Evolutionary conservation across 768 basidiomycete genomes (phyloP).

Genomic region (Collybia sordida): DNA sequence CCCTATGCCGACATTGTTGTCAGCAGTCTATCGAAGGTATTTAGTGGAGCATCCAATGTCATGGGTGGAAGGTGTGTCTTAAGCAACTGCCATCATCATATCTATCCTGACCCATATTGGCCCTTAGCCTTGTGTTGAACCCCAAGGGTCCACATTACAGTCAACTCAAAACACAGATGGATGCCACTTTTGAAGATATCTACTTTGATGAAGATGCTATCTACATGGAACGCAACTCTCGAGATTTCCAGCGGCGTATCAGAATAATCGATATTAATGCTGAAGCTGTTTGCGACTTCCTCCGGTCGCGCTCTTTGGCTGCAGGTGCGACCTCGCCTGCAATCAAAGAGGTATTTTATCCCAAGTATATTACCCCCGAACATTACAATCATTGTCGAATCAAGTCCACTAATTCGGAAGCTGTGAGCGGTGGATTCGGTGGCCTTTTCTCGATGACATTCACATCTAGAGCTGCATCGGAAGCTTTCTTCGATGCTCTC

Average conservation of each 20-base stretch:
- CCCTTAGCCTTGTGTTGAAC: constrained; percentile 84
- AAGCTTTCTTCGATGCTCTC: constrained; percentile 83
- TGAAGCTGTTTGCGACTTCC: constrained; percentile 77
- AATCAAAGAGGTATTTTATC: constrained; percentile 87
- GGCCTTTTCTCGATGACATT: constrained; percentile 90
- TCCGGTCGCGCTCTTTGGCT: constrained; percentile 56
- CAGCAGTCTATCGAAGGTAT: constrained; percentile 91
- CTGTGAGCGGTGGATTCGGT: constrained; percentile 65
- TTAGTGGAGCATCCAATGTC: constrained; percentile 92
- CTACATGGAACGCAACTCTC: constrained; percentile 97
- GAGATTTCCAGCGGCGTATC: constrained; percentile 81
- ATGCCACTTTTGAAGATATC: constrained; percentile 69
- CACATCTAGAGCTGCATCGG: constrained; percentile 61
- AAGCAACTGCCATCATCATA: not conserved
- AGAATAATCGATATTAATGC: constrained; percentile 79
- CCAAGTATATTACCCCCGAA: constrained; percentile 72
- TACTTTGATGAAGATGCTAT: constrained; percentile 93
- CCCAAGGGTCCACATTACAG: constrained; percentile 71
- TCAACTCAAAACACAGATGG: constrained; percentile 59
- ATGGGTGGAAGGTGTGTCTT: constrained; percentile 91
- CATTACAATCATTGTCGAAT: constrained; percentile 74
- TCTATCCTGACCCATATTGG: not conserved
- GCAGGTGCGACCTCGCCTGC: constrained; percentile 40
- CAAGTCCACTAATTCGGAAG: constrained; percentile 31
- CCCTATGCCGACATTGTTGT: constrained; percentile 87